phyloP scores from a whole-genome alignment of 257 asterid species.

The Solanum pennellii region DNA sequence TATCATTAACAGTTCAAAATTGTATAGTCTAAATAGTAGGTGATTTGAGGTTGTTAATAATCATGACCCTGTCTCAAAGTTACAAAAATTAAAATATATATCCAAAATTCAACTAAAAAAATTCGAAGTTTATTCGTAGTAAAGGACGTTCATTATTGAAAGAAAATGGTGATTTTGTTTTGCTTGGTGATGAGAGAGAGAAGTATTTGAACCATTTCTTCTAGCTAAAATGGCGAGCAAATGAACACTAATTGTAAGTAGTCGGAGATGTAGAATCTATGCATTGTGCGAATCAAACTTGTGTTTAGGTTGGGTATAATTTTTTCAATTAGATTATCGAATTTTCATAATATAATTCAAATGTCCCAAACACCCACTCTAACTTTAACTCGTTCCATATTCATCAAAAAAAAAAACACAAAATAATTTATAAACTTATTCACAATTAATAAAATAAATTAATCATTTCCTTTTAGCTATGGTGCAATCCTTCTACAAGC shows the following conservation, averaged over 20 bases:
- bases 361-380: background rate
- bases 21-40: background rate
- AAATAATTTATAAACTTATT: background rate
- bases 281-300: too few species aligned
- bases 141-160: too few species aligned
- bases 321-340: fast-evolving
- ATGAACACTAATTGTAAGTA: fast-evolving
- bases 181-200: background rate
- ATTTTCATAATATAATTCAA: background rate
- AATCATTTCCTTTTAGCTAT: background rate
- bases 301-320: background rate
- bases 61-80: too few species aligned
- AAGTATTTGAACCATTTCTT: background rate
- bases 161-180: background rate
- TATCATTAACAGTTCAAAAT: too few species aligned
- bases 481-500: too few species aligned
- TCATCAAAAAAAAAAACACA: background rate
- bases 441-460: background rate
- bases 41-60: background rate
- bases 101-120: background rate
- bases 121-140: too few species aligned
- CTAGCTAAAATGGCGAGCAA: background rate
- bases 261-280: background rate
- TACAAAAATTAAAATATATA: too few species aligned
- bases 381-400: background rate